Conservation (phyloP, 2,329 filamentous ascomycete species). For the Ramichloridium luteum region DNA sequence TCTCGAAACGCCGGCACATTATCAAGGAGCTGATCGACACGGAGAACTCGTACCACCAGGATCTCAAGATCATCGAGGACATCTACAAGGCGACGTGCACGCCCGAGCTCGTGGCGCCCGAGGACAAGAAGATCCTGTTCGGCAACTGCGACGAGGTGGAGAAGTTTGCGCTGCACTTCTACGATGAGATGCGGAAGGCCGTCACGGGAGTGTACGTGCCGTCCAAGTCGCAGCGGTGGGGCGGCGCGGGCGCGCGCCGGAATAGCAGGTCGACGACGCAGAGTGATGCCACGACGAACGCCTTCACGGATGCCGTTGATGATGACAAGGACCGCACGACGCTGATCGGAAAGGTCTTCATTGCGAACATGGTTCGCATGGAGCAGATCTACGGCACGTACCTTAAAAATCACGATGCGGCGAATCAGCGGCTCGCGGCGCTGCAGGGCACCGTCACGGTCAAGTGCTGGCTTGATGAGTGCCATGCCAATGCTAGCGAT, state of each 20-base stretch:
- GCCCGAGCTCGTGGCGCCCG: conserved; percentile 63
- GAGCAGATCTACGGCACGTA: conserved; percentile 55
- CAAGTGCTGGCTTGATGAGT: conserved; percentile 78
- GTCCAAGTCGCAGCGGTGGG: conserved; percentile 41
- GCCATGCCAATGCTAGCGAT: conserved; percentile 82
- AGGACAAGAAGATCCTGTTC: conserved; percentile 83
- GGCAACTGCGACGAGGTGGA: conserved; percentile 87
- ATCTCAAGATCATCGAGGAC: conserved; percentile 95
- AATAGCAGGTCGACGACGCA: conserved; percentile 35
- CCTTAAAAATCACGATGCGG: conserved; percentile 51
- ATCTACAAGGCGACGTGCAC: conserved; percentile 79
- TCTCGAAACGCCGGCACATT: conserved; percentile 69
- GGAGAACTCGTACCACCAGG: conserved; percentile 77
- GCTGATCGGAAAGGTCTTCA: conserved; percentile 47
- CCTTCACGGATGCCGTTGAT: conserved; percentile 25
- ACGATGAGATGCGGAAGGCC: conserved; percentile 68
- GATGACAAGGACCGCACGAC: conserved; percentile 48
- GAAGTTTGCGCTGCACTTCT: conserved; percentile 68
- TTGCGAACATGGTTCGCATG: conserved; percentile 44
- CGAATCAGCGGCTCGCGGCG: conserved; percentile 47
- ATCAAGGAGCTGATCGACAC: conserved; percentile 90
- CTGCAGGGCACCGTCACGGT: conserved; percentile 49
- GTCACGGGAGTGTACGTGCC: conserved; percentile 69
- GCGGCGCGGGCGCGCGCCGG: conserved; percentile 36
- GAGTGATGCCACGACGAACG: conserved; percentile 25